Base-by-base conservation (phyloP, 495 filamentous ascomycete species). In the Lophium mytilinum region DNA sequence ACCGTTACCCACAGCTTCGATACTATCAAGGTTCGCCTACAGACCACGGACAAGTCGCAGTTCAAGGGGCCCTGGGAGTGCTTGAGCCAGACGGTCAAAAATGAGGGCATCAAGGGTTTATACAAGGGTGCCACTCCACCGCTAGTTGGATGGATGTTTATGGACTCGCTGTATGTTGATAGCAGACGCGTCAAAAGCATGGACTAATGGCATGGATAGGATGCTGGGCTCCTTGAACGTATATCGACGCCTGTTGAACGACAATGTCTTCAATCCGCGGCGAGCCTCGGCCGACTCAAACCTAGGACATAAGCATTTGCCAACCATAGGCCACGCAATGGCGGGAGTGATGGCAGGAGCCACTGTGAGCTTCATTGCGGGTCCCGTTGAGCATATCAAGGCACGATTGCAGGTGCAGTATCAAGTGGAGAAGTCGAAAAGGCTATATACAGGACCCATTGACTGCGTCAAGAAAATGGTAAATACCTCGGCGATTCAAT, bases 141-240 rank as follows among this genome's bases (percentile, higher is more conserved):
- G 41, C 73, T 96, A 50, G 81, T 95, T 55, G 93, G 93, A 57
- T 98, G 92, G 92, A 95, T 96, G 89, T 86, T 92, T 68, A 96
- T 97, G 92, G 92, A 97, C 71, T 87, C 82, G 56, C 73, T 96
- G 80, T 83, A 66, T 63, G 72, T 70, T 17, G 15, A 12, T 3
- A 30, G 0, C 15, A 6, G 24, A 4, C 2, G 10, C 10, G 14
- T 48, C 7, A 9, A 0, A 9, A 1, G 45, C 1, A 19, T 48
- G 12, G 8, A 24, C 45, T 48, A 9, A 48, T 24, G 5, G 21
- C 35, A 9, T 12, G 53, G 30, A 30, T 52, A 84, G 80, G 43
- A 95, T 96, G 93, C 81, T 98, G 37, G 93, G 93, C 18, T 91
- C 87, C 15, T 76, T 98, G 52, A 92, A 87, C 34, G 79, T 93